These are phyloP conservation scores for Lumnitzera littorea DNA, from an alignment of 345 rosid species.

Conservation along the genomic window DNA sequence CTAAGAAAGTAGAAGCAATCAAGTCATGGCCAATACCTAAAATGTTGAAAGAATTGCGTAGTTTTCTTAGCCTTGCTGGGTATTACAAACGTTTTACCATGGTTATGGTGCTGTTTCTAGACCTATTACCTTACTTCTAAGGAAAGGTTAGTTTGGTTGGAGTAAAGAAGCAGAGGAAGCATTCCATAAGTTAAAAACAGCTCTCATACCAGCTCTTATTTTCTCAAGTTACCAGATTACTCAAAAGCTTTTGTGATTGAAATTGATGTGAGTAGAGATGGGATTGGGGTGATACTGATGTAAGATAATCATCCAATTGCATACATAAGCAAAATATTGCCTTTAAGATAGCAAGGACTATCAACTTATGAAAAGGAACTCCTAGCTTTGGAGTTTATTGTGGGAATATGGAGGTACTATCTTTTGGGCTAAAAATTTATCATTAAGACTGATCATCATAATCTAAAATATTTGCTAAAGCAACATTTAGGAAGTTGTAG, in stretches of 20 bases:
- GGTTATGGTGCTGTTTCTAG: background rate
- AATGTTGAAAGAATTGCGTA: background rate
- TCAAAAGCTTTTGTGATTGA: too few species aligned
- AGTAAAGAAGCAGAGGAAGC: background rate
- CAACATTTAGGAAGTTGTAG: too few species aligned
- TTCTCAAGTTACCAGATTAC: background rate
- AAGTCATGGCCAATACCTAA: background rate
- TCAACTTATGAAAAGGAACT: constrained; percentile 5
- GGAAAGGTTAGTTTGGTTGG: background rate
- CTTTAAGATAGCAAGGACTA: background rate
- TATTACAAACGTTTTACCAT: background rate
- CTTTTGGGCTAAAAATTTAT: background rate
- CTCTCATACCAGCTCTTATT: background rate
- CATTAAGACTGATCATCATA: background rate
- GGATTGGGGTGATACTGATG: background rate
- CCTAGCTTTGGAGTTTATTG: background rate
- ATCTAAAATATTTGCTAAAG: too few species aligned
- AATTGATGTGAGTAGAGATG: too few species aligned
- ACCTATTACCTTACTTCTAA: background rate
- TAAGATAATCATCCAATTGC: background rate
- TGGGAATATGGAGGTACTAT: background rate
- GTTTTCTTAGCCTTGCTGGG: background rate
- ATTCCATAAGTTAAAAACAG: background rate
- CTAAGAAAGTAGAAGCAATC: background rate
- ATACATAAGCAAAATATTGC: background rate